Evolutionary conservation across 2,329 filamentous ascomycete genomes (phyloP).

Genomic region (Trichoderma gracile): DNA sequence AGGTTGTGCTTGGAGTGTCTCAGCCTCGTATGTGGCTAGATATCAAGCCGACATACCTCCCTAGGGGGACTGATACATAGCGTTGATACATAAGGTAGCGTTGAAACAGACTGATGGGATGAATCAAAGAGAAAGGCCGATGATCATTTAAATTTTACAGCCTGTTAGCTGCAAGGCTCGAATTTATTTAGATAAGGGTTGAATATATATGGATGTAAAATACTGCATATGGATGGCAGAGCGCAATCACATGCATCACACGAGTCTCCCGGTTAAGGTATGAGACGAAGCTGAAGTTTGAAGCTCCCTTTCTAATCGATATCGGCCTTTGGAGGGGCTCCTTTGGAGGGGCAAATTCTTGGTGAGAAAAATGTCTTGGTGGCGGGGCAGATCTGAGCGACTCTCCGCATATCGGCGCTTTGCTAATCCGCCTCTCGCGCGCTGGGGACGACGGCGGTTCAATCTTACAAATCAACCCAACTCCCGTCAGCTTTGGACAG

Average conservation of each 20-base stretch:
- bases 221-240: not conserved
- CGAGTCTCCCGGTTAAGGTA: not conserved
- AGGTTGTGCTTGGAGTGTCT: too few species aligned
- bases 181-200: too few species aligned
- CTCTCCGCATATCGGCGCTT: slow-evolving; percentile 26
- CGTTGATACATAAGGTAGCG: too few species aligned
- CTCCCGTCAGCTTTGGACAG: not conserved
- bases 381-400: slow-evolving; percentile 5
- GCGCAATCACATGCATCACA: not conserved
- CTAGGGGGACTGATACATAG: too few species aligned
- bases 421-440: slow-evolving; percentile 24
- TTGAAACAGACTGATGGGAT: too few species aligned
- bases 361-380: not conserved
- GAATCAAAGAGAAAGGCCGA: too few species aligned
- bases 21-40: too few species aligned
- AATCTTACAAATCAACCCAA: slow-evolving; percentile 26
- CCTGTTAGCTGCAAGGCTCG: too few species aligned
- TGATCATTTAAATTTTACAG: too few species aligned
- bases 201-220: too few species aligned
- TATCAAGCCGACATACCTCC: too few species aligned
- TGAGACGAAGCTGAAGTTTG: not conserved
- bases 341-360: not conserved
- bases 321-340: not conserved
- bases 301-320: not conserved
- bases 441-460: not conserved